Evolutionary conservation across 2,329 filamentous ascomycete genomes (phyloP), one percentile per base, ranked within the genome.

Genomic region (Nannizziopsis arthrosporioides): DNA sequence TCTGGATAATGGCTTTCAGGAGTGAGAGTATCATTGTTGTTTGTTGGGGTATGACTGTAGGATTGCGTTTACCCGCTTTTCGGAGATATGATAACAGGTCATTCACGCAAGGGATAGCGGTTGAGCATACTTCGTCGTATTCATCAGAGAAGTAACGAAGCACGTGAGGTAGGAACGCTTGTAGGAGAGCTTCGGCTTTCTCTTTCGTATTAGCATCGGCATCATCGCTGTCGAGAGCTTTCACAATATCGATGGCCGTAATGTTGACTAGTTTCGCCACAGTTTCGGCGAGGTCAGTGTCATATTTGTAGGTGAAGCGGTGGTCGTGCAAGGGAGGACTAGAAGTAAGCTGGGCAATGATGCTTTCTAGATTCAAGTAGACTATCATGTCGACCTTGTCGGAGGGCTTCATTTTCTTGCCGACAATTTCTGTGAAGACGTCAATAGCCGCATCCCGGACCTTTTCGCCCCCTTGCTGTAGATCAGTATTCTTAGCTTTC

Each of bases 91-190:
- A 88, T 52, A 98, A 77, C 42, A 96, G 77, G 59, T 98, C 93
- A 42, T 86, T 94, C 48, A 96, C 78, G 34, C 86, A 90, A 17
- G 89, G 85, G 53, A 98, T 94, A 50, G 96, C 87, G 10, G 87
- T 92, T 32, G 89, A 93, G 72, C 92, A 96, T 56, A 98, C 83
- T 69, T 98, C 92, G 65, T 98, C 92, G 64, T 93, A 98, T 63
- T 98, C 89, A 66, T 98, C 92, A 18, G 88, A 85, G 68, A 98
- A 95, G 72, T 95, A 95, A 35, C 90, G 85, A 44, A 98, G 73
- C 10, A 96, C 75, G 56, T 89, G 83, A 0, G 89, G 87, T 22
- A 94, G 72, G 63, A 96, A 96, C 36, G 79, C 77, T 61, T 84
- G 84, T 46, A 96, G 73, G 51, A 93, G 77, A 57, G 84, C 81